Conservation (phyloP, 495 filamentous ascomycete species). For the Podospora pseudoanserina region DNA sequence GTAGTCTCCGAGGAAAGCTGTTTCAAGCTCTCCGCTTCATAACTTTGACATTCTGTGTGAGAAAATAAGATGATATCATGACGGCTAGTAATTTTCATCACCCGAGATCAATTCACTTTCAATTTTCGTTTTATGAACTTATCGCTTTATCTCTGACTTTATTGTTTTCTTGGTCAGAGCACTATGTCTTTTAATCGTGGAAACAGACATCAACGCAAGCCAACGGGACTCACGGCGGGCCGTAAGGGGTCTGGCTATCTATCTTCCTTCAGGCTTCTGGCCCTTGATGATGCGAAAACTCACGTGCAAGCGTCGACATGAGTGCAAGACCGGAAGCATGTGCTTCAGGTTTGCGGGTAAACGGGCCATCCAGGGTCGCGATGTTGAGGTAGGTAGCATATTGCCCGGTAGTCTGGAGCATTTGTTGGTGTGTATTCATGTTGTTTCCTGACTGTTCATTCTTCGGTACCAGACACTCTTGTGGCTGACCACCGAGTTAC, state of each 20-base stretch:
- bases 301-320: neutral
- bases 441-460: too few relatives aligned
- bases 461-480: too few relatives aligned
- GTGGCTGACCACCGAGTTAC: too few relatives aligned
- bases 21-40: neutral
- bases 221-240: neutral
- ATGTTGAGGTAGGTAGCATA: neutral
- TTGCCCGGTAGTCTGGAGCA: neutral
- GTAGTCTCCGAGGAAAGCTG: neutral
- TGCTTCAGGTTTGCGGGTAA: neutral
- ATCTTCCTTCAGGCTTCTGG: neutral
- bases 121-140: neutral
- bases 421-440: neutral
- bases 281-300: neutral
- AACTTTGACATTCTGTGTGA: neutral
- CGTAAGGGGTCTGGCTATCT: neutral
- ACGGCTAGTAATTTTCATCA: neutral
- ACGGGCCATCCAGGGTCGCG: neutral
- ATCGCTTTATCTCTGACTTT: neutral
- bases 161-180: neutral
- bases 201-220: neutral
- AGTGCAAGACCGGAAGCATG: neutral
- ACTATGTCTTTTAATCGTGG: neutral
- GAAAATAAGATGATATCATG: neutral
- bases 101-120: neutral